Conservation (phyloP, 345 rosid species). For the Moringa oleifera region DNA sequence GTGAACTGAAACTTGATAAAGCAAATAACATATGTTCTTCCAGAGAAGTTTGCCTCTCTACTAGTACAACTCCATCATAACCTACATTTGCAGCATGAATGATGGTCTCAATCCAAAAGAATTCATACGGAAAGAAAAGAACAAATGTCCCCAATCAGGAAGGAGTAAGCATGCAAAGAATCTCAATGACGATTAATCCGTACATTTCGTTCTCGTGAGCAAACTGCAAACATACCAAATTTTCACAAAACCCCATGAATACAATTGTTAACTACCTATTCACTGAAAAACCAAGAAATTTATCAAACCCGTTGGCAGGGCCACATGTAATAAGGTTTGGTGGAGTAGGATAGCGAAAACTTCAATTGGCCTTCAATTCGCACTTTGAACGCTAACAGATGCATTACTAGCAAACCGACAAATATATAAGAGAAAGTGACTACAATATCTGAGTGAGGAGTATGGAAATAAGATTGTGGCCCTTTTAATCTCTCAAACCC, state of each 20-base stretch:
- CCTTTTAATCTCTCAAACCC: slow-evolving; percentile 42
- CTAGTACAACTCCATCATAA: slow-evolving; percentile 31
- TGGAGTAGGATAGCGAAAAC: neutral
- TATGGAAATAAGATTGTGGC: slow-evolving; percentile 21
- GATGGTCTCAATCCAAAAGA: neutral
- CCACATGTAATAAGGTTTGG: neutral
- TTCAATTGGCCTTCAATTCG: neutral
- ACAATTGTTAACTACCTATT: no score
- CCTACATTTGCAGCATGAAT: slow-evolving; percentile 8
- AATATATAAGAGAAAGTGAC: no score
- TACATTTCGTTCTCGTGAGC: no score
- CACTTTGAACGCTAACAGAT: no score
- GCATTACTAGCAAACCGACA: no score
- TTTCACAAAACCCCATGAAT: no score
- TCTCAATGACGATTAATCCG: neutral
- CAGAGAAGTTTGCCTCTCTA: slow-evolving; percentile 56
- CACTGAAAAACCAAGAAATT: neutral
- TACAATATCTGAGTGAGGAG: no score
- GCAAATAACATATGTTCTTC: slow-evolving; percentile 13
- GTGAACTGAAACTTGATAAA: no score
- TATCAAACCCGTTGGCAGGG: neutral
- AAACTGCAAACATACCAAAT: no score
- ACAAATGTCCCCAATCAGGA: neutral
- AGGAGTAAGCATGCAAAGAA: slow-evolving; percentile 7
- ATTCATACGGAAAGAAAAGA: neutral